Conservation (phyloP, 768 basidiomycete genomes). For the Leccinellum rugosiceps region DNA sequence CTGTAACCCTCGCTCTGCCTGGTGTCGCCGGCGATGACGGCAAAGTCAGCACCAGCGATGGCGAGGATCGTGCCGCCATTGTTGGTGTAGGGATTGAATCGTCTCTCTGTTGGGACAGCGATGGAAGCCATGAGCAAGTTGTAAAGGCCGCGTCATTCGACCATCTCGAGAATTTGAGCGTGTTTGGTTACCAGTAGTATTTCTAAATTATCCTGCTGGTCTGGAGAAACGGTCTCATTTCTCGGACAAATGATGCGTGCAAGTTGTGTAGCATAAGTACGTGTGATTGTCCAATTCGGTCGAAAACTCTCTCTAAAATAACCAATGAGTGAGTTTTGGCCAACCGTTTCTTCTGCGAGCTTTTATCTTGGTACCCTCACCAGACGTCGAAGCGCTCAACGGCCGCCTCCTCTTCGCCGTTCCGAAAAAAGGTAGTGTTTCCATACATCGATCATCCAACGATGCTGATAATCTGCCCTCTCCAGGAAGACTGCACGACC, state of each 20-base stretch:
- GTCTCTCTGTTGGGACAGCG: conserved; percentile 48
- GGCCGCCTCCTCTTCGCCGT: conserved; percentile 92
- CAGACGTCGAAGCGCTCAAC: conserved; percentile 74
- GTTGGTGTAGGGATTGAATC: conserved; percentile 86
- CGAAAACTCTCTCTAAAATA: too few relatives aligned
- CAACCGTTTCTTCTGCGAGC: neutral
- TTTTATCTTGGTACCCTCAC: neutral
- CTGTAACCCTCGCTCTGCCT: conserved; percentile 95
- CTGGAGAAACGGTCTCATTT: too few relatives aligned
- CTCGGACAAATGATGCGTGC: too few relatives aligned
- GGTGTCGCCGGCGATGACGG: conserved; percentile 95
- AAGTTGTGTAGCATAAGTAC: too few relatives aligned
- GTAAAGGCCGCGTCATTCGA: neutral
- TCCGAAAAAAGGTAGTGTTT: conserved; percentile 84
- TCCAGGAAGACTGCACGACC: conserved; percentile 84
- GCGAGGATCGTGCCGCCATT: conserved; percentile 97
- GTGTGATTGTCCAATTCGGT: too few relatives aligned
- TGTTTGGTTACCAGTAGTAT: neutral
- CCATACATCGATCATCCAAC: neutral
- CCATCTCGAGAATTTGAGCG: neutral
- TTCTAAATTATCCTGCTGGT: too few relatives aligned
- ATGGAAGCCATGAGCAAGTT: neutral
- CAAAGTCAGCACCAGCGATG: conserved; percentile 91
- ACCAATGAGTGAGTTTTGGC: conserved; percentile 23
- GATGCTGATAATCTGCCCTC: neutral